phyloP scores from a whole-genome alignment of 129 eudicot species.

The Oenanthe sinensis region DNA sequence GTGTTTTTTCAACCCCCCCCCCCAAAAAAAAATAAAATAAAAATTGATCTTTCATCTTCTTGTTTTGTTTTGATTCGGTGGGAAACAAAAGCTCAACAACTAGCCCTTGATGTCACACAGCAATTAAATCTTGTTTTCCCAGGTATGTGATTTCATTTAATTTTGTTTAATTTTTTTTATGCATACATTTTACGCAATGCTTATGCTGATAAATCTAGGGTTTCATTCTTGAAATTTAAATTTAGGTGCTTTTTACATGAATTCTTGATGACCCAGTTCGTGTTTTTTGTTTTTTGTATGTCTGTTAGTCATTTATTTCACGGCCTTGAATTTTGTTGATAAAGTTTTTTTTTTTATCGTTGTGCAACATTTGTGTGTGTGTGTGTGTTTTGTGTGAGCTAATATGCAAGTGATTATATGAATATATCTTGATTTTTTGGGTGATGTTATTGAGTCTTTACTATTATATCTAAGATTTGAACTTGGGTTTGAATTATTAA shows the following conservation, averaged over 20 bases:
- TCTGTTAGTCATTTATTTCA: background rate
- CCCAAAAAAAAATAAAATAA: background rate
- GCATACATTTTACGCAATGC: background rate
- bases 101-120: background rate
- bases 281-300: background rate
- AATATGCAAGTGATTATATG: background rate
- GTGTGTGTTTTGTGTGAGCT: background rate
- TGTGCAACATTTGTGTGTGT: background rate
- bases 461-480: background rate
- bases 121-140: constrained; percentile 1
- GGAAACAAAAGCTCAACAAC: constrained; percentile 35
- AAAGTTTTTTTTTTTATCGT: background rate
- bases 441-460: background rate
- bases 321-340: background rate
- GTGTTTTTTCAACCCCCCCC: background rate
- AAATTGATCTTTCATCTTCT: constrained; percentile 10
- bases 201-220: constrained; percentile 51
- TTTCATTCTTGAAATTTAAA: constrained; percentile 16
- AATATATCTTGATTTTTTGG: background rate
- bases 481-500: background rate
- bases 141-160: constrained; percentile 11
- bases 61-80: constrained; percentile 33
- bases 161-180: background rate
- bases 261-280: background rate
- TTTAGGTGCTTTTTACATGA: background rate